A percentile compares a stretch with the other conserved stretches of the same genome.
These are phyloP conservation scores for Micromonas pusilla DNA, from an alignment of 139 green algal genomes.

Conservation along the genomic window DNA sequence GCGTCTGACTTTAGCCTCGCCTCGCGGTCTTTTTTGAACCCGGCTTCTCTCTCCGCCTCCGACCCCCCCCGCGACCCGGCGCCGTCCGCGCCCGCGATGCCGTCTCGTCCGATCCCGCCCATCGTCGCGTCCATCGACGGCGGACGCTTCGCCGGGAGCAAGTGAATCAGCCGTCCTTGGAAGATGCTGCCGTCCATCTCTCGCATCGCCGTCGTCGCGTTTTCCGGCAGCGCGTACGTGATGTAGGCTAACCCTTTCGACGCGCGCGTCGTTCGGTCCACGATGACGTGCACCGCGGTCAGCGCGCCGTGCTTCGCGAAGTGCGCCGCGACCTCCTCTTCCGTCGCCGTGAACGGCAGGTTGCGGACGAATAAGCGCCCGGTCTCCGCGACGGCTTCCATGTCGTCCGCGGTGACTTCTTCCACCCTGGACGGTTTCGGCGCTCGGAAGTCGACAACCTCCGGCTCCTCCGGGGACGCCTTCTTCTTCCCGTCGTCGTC, in stretches of 20 bases:
- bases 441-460: not conserved
- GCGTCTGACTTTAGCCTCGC: slow-evolving; percentile 63
- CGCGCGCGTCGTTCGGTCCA: slow-evolving; percentile 58
- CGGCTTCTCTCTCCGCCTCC: slow-evolving; percentile 5
- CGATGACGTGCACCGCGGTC: slow-evolving; percentile 81
- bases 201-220: slow-evolving; percentile 51
- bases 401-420: slow-evolving; percentile 31
- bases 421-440: slow-evolving; percentile 16
- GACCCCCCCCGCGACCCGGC: no score
- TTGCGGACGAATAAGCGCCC: slow-evolving; percentile 91
- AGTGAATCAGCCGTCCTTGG: slow-evolving; percentile 83
- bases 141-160: slow-evolving; percentile 66
- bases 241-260: slow-evolving; percentile 86
- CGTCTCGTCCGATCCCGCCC: no score
- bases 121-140: slow-evolving; percentile 17
- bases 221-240: slow-evolving; percentile 60
- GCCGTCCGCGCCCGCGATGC: not conserved
- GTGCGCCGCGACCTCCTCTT: slow-evolving; percentile 71
- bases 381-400: slow-evolving; percentile 33
- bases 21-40: slow-evolving; percentile 63
- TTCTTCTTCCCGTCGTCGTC: slow-evolving; percentile 24
- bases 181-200: slow-evolving; percentile 62
- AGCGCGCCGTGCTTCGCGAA: slow-evolving; percentile 73
- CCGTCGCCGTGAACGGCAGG: slow-evolving; percentile 74
- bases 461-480: slow-evolving; percentile 23